Base-by-base conservation (phyloP, 768 basidiomycete genomes). In the Phallus indusiatus region DNA sequence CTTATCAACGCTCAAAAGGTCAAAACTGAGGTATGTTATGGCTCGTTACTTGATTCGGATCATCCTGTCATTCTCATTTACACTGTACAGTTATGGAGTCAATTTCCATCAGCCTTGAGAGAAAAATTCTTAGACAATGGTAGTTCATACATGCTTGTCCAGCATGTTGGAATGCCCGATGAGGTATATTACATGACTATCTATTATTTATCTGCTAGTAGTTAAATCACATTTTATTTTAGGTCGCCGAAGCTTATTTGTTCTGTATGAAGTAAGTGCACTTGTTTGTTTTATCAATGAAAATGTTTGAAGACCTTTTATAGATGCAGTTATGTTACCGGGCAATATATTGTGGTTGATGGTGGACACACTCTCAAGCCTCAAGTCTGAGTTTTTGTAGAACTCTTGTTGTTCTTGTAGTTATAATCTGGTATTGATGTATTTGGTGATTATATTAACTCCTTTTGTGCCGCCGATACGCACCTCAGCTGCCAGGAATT, bases 231-330 rank as follows among this genome's bases (percentile, higher is more conserved):
- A 8, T 37, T 8, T 37, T 16, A 37, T 37, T 8, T 37, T 18
- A 60, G 62, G 61, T 64, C 59, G 63, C 63, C 2, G 62, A 64
- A 46, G 63, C 63, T 34, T 64, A 64, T 54, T 34, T 64, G n/a
- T 64, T 64, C 52, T 49, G 51, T 33, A 64, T 64, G 63, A 63
- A 64, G 60, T 64, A 56, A 61, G 62, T 57, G 16, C 14, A 36
- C 46, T 56, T 17, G 21, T 34, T n/a, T n/a, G n/a, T 49, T 54
- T n/a, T n/a, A n/a, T n/a, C 37, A 8, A 16, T 16, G 36, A 8
- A 8, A 16, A 8, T 8, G 8, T 37, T 16, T 37, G 9, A 8
- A 8, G 16, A 37, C 28, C 36, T 37, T 37, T 8, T 37, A 37
- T 54, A 54, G 58, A 47, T 55, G 59, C 48, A 54, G 7, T 10